Evolutionary conservation across 495 filamentous ascomycete species (phyloP), one percentile per base, ranked within the genome.

Genomic region (Mycothermus thermophilus): DNA sequence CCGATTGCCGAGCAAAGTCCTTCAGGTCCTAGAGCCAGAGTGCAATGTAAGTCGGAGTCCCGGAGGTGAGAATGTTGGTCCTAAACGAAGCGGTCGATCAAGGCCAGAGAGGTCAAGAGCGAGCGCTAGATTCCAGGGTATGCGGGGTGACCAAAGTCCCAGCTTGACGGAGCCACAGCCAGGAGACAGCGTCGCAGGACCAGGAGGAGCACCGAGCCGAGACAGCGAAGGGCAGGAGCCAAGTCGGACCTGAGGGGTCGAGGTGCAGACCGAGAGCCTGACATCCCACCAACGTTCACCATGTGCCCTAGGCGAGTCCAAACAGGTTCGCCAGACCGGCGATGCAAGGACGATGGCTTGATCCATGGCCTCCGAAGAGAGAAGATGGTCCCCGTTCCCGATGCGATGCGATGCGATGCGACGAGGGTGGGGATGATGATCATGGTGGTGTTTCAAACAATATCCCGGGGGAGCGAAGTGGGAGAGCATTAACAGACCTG

Each of bases 1-100:
- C 84, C 61, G 87, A 92, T 55, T 87, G 82, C 52, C 90, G 88
- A 38, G 90, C 92, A 57, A 96, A 99, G 60, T 99, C 90, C 83
- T 99, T 99, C 27, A 99, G 74, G 59, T 99, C 92, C 90, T 99
- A 82, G 54, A 71, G 58, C 63, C 64, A 66, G 66, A 67, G 46
- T 58, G 35, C 60, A 59, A 57, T 62, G 63, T 69, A 67, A 67
- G 62, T 69, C 50, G 63, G 50, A 46, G 55, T 62, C 61, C 62
- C 54, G 63, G 59, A 55, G 54, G 27, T 38, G 41, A 37, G 12
- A 20, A 34, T 42, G 51, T 38, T 35, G 43, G 41, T 46, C 33
- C 47, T 53, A 61, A 46, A 52, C 48, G 30, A 61, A 65, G 48
- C n/a, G n/a, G 44, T 63, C 59, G 48, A 58, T 48, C 48, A 65